phyloP scores from a whole-genome alignment of 352 stramenopile genomes.

The Phytophthora parvispora region DNA sequence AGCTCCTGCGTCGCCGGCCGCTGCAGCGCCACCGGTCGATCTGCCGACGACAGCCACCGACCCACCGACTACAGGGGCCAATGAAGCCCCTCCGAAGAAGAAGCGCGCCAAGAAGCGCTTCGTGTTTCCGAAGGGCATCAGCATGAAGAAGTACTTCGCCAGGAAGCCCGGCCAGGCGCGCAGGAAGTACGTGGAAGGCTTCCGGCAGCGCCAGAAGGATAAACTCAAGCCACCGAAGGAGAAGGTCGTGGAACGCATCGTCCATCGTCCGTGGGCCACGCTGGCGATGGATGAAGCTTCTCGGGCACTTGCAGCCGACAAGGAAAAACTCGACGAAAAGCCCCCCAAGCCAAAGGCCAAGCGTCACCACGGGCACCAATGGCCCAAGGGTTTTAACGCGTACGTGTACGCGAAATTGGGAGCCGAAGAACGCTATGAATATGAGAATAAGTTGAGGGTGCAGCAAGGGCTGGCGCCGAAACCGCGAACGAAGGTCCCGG shows the following conservation, averaged over 20 bases:
- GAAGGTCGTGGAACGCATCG: neutral
- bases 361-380: neutral
- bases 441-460: constrained; percentile 29
- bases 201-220: constrained; percentile 15
- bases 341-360: neutral
- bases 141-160: constrained; percentile 25
- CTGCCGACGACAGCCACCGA: neutral
- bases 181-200: constrained; percentile 28
- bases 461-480: neutral
- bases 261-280: neutral
- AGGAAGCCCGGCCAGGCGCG: constrained; percentile 32
- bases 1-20: neutral
- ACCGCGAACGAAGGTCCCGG: neutral
- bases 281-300: neutral
- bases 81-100: neutral
- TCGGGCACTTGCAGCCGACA: neutral
- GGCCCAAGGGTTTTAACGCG: constrained; percentile 22
- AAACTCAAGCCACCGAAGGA: neutral
- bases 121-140: constrained; percentile 18
- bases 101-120: neutral
- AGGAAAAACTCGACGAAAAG: neutral
- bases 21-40: neutral
- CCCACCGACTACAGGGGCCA: neutral
- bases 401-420: constrained; percentile 22
- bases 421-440: constrained; percentile 29